Percentiles rank a stretch among this genome's conserved stretches.
These are phyloP conservation scores for Solanum neorickii DNA, from an alignment of 257 asterid genomes.

Conservation along the genomic window DNA sequence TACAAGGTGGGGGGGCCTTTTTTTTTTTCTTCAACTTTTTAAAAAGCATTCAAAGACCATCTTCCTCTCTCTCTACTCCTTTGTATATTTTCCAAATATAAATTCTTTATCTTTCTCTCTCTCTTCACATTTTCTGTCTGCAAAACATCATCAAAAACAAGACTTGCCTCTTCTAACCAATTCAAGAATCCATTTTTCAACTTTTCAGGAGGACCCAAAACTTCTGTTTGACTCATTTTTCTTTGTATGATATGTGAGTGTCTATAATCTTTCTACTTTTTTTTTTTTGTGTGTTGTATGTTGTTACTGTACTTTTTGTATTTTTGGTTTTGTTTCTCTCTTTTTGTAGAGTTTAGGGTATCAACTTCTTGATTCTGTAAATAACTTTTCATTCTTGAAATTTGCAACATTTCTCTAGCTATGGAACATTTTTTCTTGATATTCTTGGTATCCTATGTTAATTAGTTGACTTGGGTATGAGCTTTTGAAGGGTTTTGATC, in stretches of 20 bases:
- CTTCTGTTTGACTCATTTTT: not conserved
- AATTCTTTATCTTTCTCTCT: not conserved
- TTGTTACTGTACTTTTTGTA: not conserved
- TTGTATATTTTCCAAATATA: not conserved
- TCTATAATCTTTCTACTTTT: not conserved
- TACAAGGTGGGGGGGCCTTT: not conserved
- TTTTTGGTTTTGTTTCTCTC: not conserved
- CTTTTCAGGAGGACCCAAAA: not conserved
- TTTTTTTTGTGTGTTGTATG: not conserved
- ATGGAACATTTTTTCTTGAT: not conserved
- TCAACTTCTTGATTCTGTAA: not conserved
- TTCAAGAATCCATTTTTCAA: not conserved
- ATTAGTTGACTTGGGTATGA: not conserved
- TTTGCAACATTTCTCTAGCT: not conserved
- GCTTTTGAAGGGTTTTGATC: not conserved
- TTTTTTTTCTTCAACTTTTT: not conserved
- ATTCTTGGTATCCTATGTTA: not conserved
- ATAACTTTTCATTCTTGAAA: not conserved
- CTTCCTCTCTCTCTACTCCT: not conserved
- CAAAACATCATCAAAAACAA: not conserved
- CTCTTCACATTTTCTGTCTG: not conserved
- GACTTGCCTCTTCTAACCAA: not conserved
- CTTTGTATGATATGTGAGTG: not conserved
- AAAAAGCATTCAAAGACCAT: slow-evolving; percentile 13
- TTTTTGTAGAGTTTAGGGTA: not conserved